These are phyloP conservation scores for Eimeria maxima DNA, from an alignment of 169 alveolate species.

Conservation along the genomic window DNA sequence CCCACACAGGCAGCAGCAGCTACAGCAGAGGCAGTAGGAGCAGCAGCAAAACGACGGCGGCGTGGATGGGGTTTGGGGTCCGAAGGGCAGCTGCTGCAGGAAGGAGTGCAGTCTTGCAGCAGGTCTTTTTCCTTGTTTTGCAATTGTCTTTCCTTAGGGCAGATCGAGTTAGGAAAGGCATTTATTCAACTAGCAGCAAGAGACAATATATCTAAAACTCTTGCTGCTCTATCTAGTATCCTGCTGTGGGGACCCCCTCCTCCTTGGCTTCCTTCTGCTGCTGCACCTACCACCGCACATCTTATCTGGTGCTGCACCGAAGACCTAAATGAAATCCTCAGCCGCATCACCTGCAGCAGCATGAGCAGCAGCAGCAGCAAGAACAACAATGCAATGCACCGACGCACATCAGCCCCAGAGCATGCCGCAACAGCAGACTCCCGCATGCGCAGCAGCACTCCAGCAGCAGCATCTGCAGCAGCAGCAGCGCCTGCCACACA, in stretches of 20 bases:
- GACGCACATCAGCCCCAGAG: neutral
- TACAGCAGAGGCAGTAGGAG: neutral
- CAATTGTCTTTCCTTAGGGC: constrained; percentile 6
- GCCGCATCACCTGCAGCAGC: neutral
- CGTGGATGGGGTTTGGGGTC: neutral
- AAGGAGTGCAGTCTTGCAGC: too few species aligned
- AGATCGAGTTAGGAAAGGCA: neutral
- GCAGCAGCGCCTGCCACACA: too few species aligned
- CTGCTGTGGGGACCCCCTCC: constrained; percentile 75
- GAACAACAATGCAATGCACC: constrained; percentile 6
- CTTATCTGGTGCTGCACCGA: constrained; percentile 68
- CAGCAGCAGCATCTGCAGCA: too few species aligned
- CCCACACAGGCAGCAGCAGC: neutral
- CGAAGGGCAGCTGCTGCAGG: too few species aligned
- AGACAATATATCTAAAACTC: neutral
- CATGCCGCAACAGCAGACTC: neutral
- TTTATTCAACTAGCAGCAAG: neutral
- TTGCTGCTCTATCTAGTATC: constrained; percentile 10
- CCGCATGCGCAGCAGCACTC: too few species aligned
- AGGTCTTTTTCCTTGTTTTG: neutral
- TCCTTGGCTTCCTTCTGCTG: constrained; percentile 65
- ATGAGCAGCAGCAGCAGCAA: neutral
- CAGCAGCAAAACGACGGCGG: neutral
- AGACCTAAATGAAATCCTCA: constrained; percentile 22
- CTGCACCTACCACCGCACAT: constrained; percentile 77